Evolutionary conservation across 805 yeast genomes (phyloP).

Genomic region (Ogataea salicorniae): DNA sequence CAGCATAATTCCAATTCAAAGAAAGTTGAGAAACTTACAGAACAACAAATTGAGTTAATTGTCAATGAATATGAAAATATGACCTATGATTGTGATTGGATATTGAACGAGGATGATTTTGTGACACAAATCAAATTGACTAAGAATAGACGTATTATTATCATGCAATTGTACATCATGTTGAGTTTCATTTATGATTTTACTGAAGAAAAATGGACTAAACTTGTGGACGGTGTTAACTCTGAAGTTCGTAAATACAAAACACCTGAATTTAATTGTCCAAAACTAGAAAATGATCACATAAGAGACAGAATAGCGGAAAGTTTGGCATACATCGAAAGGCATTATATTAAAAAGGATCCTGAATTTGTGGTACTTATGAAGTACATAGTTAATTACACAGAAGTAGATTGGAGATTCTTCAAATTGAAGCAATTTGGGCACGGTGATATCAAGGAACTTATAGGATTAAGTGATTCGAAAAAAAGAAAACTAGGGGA

Average conservation of each 20-base stretch:
- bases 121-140: conserved; percentile 13
- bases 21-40: neutral
- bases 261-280: conserved; percentile 17
- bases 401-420: conserved; percentile 22
- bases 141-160: conserved; percentile 14
- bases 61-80: conserved; percentile 9
- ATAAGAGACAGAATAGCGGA: conserved; percentile 10
- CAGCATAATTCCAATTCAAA: neutral
- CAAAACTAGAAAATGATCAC: conserved; percentile 11
- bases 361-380: conserved; percentile 10
- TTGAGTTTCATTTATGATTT: conserved; percentile 17
- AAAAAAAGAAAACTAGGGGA: conserved; percentile 24
- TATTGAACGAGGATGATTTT: conserved; percentile 22
- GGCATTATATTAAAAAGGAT: conserved; percentile 13
- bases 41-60: conserved; percentile 6
- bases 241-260: conserved; percentile 20
- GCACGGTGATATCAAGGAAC: conserved; percentile 18
- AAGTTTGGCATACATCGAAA: conserved; percentile 19
- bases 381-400: conserved; percentile 13
- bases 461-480: conserved; percentile 9
- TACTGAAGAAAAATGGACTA: conserved; percentile 16
- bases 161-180: conserved; percentile 24
- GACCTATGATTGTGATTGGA: conserved; percentile 27
- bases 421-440: conserved; percentile 28
- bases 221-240: conserved; percentile 12